Conservation (phyloP, 192 early-diverging fungal genomes). For the Coemansia sp. region DNA sequence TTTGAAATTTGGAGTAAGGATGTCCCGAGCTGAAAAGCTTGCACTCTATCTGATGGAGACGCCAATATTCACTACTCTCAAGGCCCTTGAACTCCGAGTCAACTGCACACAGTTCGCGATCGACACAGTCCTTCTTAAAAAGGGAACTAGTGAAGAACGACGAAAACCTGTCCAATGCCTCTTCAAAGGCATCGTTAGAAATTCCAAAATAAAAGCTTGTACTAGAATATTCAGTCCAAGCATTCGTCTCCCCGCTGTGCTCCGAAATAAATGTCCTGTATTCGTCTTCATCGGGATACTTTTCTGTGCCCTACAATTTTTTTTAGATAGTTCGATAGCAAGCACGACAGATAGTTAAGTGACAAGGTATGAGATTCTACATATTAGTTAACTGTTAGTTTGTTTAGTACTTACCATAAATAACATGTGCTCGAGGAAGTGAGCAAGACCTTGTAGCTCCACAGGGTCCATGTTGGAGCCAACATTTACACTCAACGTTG, state of each 20-base stretch:
- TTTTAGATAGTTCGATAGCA: background rate
- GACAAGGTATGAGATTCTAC: background rate
- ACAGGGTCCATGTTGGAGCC: constrained; percentile 61
- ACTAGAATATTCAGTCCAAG: constrained; percentile 13
- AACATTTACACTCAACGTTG: constrained; percentile 62
- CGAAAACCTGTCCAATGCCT: constrained; percentile 67
- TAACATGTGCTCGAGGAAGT: constrained; percentile 69
- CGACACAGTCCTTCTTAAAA: constrained; percentile 77
- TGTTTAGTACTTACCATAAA: constrained; percentile 50
- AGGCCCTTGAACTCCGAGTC: constrained; percentile 93
- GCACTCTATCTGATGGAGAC: background rate
- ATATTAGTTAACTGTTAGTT: background rate
- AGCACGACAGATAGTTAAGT: background rate
- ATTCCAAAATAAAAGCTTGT: constrained; percentile 11
- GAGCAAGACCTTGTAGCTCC: constrained; percentile 64
- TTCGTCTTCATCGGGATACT: constrained; percentile 72
- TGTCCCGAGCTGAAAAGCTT: constrained; percentile 60
- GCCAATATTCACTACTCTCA: constrained; percentile 62
- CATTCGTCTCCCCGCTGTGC: constrained; percentile 37
- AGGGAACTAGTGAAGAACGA: constrained; percentile 88
- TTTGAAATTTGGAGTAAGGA: constrained; percentile 81
- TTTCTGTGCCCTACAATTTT: constrained; percentile 56
- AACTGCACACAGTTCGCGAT: constrained; percentile 86
- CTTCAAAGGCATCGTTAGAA: constrained; percentile 54
- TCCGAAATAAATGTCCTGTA: constrained; percentile 45